Evolutionary conservation across 305 asterid genomes (phyloP), one percentile per base, ranked within the genome.

Genomic region (Solanum hybrid): DNA sequence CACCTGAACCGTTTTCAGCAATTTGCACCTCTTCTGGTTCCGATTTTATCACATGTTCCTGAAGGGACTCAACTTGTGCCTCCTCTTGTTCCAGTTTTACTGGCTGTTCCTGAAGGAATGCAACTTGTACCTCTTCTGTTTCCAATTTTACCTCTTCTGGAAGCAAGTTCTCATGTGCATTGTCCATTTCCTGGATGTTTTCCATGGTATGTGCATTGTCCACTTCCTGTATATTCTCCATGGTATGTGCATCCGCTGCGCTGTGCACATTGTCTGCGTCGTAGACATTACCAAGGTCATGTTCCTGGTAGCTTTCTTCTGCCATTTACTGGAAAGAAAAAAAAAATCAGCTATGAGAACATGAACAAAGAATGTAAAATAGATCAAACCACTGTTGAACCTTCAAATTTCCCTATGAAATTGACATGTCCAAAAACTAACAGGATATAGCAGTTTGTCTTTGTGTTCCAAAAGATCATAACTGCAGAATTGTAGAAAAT

Each of bases 311-410:
- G 91, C 82, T 91, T 90, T 93, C 94, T 64, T 92, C 96, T 13
- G 93, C 95, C 97, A 95, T 95, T 92, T 78, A 17, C 96, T 93
- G 89, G 56, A 75, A 86, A 24, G 35, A 88, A 82, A 42, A 45
- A 45, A 26, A 85, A 56, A 31, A 85, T 56, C 88, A 56, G 45
- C 22, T 19, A 11, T 85, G 14, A 71, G 71, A 34, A 60, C 71
- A 24, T 69, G 27, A 24, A 24, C 32, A 69, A 69, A 69, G 14
- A 69, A 27, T 29, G n/a, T 4, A 26, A 60, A 60, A 35, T 35
- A 87, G 64, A 87, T 51, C 71, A 31, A 78, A 29, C 69, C 27
- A 17, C 38, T 42, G 10, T 75, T 6, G 73, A 75, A 56, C 24
- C 34, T 34, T 45, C 34, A 35, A 66, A 86, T 60, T 29, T 8